Evolutionary conservation across 1,284 basidiomycete species (phyloP).

Genomic region (Ustilago hordei): DNA sequence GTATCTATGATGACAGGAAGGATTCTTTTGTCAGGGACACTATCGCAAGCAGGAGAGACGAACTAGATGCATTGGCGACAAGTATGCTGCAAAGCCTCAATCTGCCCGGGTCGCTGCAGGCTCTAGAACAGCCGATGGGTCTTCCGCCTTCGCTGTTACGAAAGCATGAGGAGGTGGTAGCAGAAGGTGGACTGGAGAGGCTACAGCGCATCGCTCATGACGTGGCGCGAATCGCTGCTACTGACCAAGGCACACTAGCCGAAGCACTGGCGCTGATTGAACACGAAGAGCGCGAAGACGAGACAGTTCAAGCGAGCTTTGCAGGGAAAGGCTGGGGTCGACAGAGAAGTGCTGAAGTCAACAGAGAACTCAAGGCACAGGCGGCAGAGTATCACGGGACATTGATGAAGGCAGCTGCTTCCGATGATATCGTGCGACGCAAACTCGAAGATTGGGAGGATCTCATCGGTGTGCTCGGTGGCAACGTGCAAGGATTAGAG

Average conservation of each 20-base stretch:
- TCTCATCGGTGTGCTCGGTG: constrained; percentile 33
- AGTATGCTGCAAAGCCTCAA: constrained; percentile 81
- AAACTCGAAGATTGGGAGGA: constrained; percentile 54
- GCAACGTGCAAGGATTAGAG: constrained; percentile 30
- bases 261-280: constrained; percentile 89
- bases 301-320: constrained; percentile 73
- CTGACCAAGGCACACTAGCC: constrained; percentile 77
- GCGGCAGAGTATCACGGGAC: constrained; percentile 52
- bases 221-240: constrained; percentile 77
- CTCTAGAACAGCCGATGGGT: constrained; percentile 85
- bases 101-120: constrained; percentile 87
- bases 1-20: constrained; percentile 88
- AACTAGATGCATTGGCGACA: constrained; percentile 75
- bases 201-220: constrained; percentile 81
- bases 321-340: constrained; percentile 71
- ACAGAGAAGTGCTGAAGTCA: constrained; percentile 74
- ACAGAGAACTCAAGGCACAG: constrained; percentile 50
- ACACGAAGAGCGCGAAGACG: constrained; percentile 88
- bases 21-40: constrained; percentile 79
- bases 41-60: constrained; percentile 76
- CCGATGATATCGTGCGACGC: constrained; percentile 72
- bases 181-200: constrained; percentile 79
- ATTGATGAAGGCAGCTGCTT: constrained; percentile 53
- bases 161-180: constrained; percentile 86
- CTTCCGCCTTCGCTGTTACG: constrained; percentile 87